A percentile compares a stretch with the other conserved stretches of the same genome.
phyloP scores from a whole-genome alignment of 1,284 basidiomycete genomes.

The Puccinia coronata region DNA sequence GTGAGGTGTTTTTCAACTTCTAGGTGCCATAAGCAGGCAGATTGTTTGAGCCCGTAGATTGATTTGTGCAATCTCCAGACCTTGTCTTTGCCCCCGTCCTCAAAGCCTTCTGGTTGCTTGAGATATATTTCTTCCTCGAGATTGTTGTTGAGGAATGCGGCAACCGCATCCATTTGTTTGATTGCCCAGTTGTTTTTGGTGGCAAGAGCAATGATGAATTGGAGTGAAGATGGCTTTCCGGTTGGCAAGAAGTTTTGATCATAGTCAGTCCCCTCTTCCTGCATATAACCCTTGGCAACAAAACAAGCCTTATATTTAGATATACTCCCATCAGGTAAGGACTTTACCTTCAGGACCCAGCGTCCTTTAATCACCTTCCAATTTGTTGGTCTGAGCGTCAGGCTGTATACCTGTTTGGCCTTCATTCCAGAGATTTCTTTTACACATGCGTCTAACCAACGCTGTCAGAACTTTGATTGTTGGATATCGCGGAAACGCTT shows the following conservation, averaged over 20 bases:
- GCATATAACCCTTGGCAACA: constrained; percentile 49
- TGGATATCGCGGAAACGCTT: not conserved
- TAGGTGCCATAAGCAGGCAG: not conserved
- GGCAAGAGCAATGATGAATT: constrained; percentile 48
- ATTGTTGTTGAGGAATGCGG: constrained; percentile 48
- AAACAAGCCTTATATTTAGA: constrained; percentile 48
- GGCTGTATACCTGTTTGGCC: not conserved
- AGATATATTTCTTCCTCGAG: constrained; percentile 34
- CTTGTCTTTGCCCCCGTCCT: not conserved
- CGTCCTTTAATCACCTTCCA: constrained; percentile 1
- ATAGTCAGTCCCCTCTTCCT: constrained; percentile 45
- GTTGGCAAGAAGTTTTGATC: constrained; percentile 40
- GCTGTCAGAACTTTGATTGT: not conserved
- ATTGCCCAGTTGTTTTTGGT: constrained; percentile 34
- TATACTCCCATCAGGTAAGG: not conserved
- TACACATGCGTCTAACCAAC: not conserved
- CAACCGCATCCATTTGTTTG: constrained; percentile 47
- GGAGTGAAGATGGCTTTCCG: constrained; percentile 1
- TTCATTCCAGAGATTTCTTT: not conserved
- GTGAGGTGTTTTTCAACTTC: not conserved
- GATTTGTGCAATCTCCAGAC: not conserved
- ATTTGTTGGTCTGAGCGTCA: not conserved
- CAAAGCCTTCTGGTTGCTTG: not conserved
- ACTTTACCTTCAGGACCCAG: constrained; percentile 49
- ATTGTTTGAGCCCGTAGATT: constrained; percentile 13